Conservation (phyloP, 495 filamentous ascomycete species). For the Bacidia rubella region DNA sequence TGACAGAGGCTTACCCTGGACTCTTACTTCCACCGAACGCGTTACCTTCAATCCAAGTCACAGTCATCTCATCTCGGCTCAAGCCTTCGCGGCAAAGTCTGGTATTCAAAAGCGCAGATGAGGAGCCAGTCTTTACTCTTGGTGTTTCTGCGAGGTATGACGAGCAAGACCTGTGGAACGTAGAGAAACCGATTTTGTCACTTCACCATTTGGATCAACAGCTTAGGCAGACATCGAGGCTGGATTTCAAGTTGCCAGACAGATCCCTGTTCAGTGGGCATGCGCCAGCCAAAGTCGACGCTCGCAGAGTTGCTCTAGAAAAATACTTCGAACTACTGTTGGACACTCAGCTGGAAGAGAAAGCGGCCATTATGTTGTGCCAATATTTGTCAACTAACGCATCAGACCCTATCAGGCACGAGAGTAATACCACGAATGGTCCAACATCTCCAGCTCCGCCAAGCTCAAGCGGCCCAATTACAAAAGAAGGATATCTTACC, state of each 20-base stretch:
- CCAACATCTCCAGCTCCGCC: constrained; percentile 34
- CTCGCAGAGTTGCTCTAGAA: constrained; percentile 67
- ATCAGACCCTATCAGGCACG: constrained; percentile 61
- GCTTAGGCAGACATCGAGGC: constrained; percentile 53
- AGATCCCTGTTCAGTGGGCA: constrained; percentile 79
- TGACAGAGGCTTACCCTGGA: constrained; percentile 72
- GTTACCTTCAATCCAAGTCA: constrained; percentile 72
- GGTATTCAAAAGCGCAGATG: constrained; percentile 50
- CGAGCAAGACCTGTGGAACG: constrained; percentile 74
- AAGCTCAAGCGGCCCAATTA: constrained; percentile 49
- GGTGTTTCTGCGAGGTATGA: constrained; percentile 69
- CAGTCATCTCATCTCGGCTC: constrained; percentile 83
- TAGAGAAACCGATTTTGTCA: constrained; percentile 79
- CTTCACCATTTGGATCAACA: constrained; percentile 70
- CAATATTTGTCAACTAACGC: constrained; percentile 78
- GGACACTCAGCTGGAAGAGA: constrained; percentile 66
- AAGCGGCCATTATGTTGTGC: constrained; percentile 69
- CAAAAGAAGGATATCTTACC: constrained; percentile 85
- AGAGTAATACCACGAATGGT: constrained; percentile 25
- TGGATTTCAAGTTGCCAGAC: constrained; percentile 66
- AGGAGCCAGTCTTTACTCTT: constrained; percentile 88
- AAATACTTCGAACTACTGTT: constrained; percentile 72
- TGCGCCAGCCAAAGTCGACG: constrained; percentile 86
- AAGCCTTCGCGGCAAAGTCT: constrained; percentile 79
- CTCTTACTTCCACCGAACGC: constrained; percentile 79